Evolutionary conservation across 345 rosid species (phyloP).

Genomic region (Sonneratia caseolaris): DNA sequence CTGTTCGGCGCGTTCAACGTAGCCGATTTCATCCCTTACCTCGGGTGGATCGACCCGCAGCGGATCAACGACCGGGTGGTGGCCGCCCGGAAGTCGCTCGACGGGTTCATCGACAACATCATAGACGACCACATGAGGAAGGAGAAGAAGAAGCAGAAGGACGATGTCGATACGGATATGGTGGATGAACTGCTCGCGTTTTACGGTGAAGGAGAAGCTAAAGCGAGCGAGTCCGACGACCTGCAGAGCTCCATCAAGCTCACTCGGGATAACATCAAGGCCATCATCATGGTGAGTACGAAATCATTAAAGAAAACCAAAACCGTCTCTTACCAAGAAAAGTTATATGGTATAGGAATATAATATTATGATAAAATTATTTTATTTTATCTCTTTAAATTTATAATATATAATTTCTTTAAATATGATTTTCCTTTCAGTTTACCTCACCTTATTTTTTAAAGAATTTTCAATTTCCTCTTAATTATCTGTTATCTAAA

Average conservation of each 20-base stretch:
- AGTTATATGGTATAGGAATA: no score
- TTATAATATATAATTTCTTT: no score
- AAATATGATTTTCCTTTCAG: no score
- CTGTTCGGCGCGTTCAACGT: slow-evolving; percentile 89
- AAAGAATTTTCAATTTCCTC: no score
- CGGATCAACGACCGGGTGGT: slow-evolving; percentile 49
- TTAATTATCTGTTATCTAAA: no score
- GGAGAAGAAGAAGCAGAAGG: slow-evolving; percentile 16
- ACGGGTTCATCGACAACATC: slow-evolving; percentile 63
- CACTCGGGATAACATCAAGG: slow-evolving; percentile 74
- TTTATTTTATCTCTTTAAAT: no score
- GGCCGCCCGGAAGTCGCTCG: slow-evolving; percentile 59
- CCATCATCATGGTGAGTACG: slow-evolving; percentile 73
- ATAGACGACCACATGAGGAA: slow-evolving; percentile 67
- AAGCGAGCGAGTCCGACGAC: slow-evolving; percentile 43
- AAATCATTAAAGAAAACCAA: no score
- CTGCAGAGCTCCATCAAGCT: slow-evolving; percentile 51
- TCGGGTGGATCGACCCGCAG: slow-evolving; percentile 60
- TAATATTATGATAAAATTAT: no score
- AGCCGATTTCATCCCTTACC: slow-evolving; percentile 67
- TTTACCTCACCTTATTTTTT: no score
- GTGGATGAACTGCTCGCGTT: slow-evolving; percentile 81
- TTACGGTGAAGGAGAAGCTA: slow-evolving; percentile 55
- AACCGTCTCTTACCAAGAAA: no score
- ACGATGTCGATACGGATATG: slow-evolving; percentile 51